Evolutionary conservation across 176 grass and related monocot species (phyloP).

Genomic region (Musa schizocarpa): DNA sequence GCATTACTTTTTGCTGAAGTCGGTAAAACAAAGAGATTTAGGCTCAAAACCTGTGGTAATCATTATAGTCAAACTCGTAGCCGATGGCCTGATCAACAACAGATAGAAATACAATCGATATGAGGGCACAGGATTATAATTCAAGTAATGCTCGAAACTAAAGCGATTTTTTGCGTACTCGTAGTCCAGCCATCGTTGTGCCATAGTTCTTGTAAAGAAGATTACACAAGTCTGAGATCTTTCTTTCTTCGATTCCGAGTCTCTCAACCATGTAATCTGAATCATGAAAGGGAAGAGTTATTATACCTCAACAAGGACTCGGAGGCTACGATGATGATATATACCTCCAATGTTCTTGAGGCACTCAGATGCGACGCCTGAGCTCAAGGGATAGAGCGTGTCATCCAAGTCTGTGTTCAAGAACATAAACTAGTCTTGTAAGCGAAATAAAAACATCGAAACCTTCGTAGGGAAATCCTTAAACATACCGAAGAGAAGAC

Average conservation of each 20-base stretch:
- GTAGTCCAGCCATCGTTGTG: conserved; percentile 81
- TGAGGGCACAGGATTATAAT: background rate
- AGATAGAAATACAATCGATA: background rate
- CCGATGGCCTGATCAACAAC: conserved; percentile 41
- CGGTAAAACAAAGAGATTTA: background rate
- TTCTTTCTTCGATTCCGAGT: conserved; percentile 43
- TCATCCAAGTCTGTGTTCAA: conserved; percentile 63
- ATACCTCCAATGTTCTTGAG: conserved; percentile 70
- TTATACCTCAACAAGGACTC: too few species aligned
- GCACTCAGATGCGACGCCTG: conserved; percentile 54
- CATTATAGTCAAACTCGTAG: conserved; percentile 72
- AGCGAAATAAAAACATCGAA: background rate
- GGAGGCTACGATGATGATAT: background rate
- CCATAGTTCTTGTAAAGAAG: conserved; percentile 93
- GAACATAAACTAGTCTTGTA: background rate
- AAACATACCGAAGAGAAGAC: conserved; percentile 77
- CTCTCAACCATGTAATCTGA: conserved; percentile 80
- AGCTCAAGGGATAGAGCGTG: conserved; percentile 60
- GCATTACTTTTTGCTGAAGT: conserved; percentile 1
- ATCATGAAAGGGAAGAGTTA: background rate
- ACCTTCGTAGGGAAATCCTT: background rate
- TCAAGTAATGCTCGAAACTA: too few species aligned
- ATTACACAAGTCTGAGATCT: conserved; percentile 49
- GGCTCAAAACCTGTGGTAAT: conserved; percentile 51
- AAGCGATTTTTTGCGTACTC: conserved; percentile 23